A percentile compares a stretch with the other conserved stretches of the same genome.
Evolutionary conservation across 768 basidiomycete genomes (phyloP).

Genomic region (Collybia sordida): DNA sequence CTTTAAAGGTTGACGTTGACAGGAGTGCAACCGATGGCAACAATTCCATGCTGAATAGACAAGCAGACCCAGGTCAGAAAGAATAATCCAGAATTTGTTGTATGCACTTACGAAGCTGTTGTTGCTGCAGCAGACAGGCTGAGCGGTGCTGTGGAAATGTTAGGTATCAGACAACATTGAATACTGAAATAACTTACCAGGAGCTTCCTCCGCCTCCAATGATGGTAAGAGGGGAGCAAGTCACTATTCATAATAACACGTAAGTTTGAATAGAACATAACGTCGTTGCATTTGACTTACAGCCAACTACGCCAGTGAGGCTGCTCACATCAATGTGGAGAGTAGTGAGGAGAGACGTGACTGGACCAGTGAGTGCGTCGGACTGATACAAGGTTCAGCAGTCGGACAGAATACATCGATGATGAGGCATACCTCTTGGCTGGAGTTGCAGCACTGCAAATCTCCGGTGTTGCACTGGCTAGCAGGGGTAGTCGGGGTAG

Average conservation of each 20-base stretch:
- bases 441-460: slow-evolving; percentile 27
- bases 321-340: slow-evolving; percentile 20
- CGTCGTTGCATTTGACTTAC: not conserved
- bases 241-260: slow-evolving; percentile 10
- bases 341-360: slow-evolving; percentile 18
- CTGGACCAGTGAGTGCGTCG: slow-evolving; percentile 1
- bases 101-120: too few species aligned
- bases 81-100: too few species aligned
- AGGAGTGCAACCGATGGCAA: too few species aligned
- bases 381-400: slow-evolving; percentile 10
- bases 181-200: too few species aligned
- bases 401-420: not conserved
- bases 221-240: slow-evolving; percentile 28
- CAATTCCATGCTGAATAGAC: too few species aligned
- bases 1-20: too few species aligned
- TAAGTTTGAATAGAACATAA: not conserved
- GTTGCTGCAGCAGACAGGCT: too few species aligned
- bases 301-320: slow-evolving; percentile 18
- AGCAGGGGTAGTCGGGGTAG: slow-evolving; percentile 3
- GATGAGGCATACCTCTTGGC: slow-evolving; percentile 17
- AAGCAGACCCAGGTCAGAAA: too few species aligned
- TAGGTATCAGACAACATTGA: too few species aligned
- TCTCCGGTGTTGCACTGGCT: slow-evolving; percentile 26
- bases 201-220: slow-evolving; percentile 19
- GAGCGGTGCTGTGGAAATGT: too few species aligned